phyloP scores from a whole-genome alignment of 345 rosid genomes.

The Stellera chamaejasme region DNA sequence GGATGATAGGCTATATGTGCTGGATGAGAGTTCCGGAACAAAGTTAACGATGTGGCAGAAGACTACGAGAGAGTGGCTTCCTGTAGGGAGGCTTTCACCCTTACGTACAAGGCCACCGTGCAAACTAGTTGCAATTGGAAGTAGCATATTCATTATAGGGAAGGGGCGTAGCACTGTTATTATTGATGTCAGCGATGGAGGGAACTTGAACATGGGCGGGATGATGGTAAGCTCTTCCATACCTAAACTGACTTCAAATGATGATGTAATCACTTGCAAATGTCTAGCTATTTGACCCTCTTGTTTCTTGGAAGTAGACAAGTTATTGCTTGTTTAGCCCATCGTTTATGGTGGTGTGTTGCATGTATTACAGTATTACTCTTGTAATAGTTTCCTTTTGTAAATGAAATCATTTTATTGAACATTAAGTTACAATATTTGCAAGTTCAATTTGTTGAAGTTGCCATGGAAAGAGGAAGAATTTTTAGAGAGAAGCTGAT shows the following conservation, averaged over 20 bases:
- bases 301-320: neutral
- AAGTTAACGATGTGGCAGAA: conserved; percentile 63
- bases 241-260: conserved; percentile 35
- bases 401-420: neutral
- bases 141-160: conserved; percentile 52
- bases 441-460: too few species aligned
- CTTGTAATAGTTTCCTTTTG: neutral
- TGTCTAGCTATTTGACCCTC: conserved; percentile 39
- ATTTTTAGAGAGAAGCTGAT: too few species aligned
- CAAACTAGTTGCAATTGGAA: conserved; percentile 56
- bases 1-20: conserved; percentile 53
- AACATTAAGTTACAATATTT: too few species aligned
- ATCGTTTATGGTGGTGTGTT: neutral
- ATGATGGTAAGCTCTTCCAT: conserved; percentile 63
- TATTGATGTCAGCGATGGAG: conserved; percentile 40
- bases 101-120: conserved; percentile 62
- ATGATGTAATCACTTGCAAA: conserved; percentile 44
- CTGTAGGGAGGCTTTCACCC: conserved; percentile 55
- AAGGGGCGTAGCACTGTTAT: conserved; percentile 63
- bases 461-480: too few species aligned
- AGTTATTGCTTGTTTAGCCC: neutral
- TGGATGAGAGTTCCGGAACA: conserved; percentile 71
- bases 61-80: conserved; percentile 49
- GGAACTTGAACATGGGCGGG: conserved; percentile 32
- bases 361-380: neutral